Evolutionary conservation across 768 basidiomycete genomes (phyloP), one percentile per base, ranked within the genome.

Genomic region (Termitomyces heimii): DNA sequence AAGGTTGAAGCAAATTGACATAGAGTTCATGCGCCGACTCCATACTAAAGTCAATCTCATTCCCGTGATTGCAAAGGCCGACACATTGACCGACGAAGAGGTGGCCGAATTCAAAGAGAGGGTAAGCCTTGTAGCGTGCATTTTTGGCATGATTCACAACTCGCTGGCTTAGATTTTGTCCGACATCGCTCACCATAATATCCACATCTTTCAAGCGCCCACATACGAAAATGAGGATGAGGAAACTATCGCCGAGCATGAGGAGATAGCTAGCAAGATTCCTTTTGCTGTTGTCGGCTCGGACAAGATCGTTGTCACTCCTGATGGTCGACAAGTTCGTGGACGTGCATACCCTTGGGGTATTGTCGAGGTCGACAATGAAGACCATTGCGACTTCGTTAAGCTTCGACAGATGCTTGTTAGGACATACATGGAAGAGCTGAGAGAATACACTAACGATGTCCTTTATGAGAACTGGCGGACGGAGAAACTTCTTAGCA

Each of bases 341-440:
- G 97, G 97, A 13, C 92, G 97, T 64, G 79, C 85, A 4, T 99
- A 99, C 71, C 97, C 97, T 10, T 99, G 97, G 97, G 97, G 97
- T 70, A 88, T 95, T 50, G 94, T 98, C 62, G 97, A 99, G 70
- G 97, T 99, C 26, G 97, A 99, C 78, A 98, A 99, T 66, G 97
- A 98, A 69, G 92, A 94, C 18, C 97, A 99, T 69, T 99, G 97
- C 65, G 97, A 99, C 72, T 99, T 99, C 70, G 96, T 98, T 73
- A 98, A 98, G 75, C 89, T 99, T 60, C 89, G 97, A 53, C 97
- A 98, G 73, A 98, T 99, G 97, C 89, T 99, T 37, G 89, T 99
- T 64, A 84, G 97, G 56, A 98, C 96, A 10, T 97, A 98, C 71
- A 99, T 99, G 97, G 97, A 99, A 71, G 97, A 99, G 71, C 80